Evolutionary conservation across 2,329 filamentous ascomycete genomes (phyloP).

Genomic region (Beauveria asiatica): DNA sequence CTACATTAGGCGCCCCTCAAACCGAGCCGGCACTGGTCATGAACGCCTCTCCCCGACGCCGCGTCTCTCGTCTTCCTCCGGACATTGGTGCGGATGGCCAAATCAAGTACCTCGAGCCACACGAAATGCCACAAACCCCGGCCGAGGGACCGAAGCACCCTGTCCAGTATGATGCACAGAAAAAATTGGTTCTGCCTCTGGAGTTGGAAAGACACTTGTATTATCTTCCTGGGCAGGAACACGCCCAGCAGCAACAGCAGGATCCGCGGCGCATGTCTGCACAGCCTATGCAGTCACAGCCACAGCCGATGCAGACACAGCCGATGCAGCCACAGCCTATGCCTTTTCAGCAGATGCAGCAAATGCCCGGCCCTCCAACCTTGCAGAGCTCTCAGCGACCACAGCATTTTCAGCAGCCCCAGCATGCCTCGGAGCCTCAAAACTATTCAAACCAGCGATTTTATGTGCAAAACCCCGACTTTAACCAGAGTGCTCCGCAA

Average conservation of each 20-base stretch:
- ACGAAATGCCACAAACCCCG: background rate
- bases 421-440: background rate
- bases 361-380: background rate
- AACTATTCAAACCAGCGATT: background rate
- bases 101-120: background rate
- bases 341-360: background rate
- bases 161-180: background rate
- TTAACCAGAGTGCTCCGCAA: background rate
- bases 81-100: background rate
- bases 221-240: background rate
- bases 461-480: background rate
- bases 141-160: background rate
- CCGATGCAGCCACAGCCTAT: background rate
- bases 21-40: background rate
- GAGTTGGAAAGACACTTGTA: slow-evolving; percentile 5
- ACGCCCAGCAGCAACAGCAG: background rate
- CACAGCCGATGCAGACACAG: background rate
- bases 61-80: background rate
- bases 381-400: background rate
- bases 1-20: background rate
- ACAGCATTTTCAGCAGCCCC: background rate
- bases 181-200: background rate
- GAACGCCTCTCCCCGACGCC: slow-evolving; percentile 1
- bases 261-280: background rate
- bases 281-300: background rate